phyloP scores from a whole-genome alignment of 768 basidiomycete species.

The Leccinum fibrillosum region DNA sequence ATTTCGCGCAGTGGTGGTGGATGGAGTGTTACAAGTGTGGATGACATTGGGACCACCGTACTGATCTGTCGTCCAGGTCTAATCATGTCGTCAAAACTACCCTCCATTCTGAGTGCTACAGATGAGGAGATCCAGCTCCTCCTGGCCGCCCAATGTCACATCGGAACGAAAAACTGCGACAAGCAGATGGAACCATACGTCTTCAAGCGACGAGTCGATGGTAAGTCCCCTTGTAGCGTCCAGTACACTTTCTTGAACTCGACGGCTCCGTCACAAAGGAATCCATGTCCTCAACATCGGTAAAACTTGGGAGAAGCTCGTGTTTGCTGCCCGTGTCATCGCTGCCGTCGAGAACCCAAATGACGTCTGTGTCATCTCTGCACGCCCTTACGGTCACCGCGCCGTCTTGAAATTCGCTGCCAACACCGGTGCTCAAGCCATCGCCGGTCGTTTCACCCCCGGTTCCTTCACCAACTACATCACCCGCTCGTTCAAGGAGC shows the following conservation, averaged over 20 bases:
- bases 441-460: constrained; percentile 98
- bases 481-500: constrained; percentile 99
- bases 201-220: constrained; percentile 94
- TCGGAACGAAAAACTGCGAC: constrained; percentile 99
- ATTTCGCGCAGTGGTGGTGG: constrained; percentile 12
- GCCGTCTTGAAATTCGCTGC: constrained; percentile 98
- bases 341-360: constrained; percentile 98
- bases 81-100: constrained; percentile 83
- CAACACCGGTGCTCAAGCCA: constrained; percentile 97
- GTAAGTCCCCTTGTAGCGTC: constrained; percentile 44
- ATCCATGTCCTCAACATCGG: constrained; percentile 98
- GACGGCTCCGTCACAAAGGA: constrained; percentile 46
- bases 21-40: constrained; percentile 35
- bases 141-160: constrained; percentile 92
- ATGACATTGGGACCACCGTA: constrained; percentile 20
- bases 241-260: constrained; percentile 11
- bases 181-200: constrained; percentile 99
- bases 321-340: constrained; percentile 95
- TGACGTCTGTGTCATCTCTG: constrained; percentile 97
- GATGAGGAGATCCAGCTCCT: constrained; percentile 98
- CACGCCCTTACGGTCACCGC: constrained; percentile 98
- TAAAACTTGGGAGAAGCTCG: constrained; percentile 99
- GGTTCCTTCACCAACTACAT: constrained; percentile 99
- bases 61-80: constrained; percentile 32
- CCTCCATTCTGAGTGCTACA: constrained; percentile 87